Conservation (phyloP, 2,329 filamentous ascomycete genomes). For the Colletotrichum cordylinicola region DNA sequence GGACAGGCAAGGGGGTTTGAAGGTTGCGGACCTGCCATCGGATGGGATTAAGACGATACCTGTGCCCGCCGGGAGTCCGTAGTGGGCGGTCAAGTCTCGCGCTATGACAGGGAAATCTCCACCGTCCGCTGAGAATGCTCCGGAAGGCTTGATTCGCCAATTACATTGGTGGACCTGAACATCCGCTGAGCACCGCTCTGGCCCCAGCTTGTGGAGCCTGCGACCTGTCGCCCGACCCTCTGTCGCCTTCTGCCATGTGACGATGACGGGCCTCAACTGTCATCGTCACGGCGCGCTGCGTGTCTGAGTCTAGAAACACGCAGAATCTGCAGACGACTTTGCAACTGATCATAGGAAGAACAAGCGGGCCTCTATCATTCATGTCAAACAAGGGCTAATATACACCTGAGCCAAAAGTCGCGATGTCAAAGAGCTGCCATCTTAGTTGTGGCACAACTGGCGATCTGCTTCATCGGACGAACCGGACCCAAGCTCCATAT, state of each 20-base stretch:
- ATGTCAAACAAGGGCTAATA: neutral
- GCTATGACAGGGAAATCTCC: conserved; percentile 4
- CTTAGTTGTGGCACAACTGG: neutral
- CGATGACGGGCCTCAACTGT: conserved; percentile 6
- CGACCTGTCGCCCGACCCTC: neutral
- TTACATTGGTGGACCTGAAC: neutral
- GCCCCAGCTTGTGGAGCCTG: conserved; percentile 5
- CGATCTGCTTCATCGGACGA: neutral
- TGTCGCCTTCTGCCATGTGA: conserved; percentile 16
- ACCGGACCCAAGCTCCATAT: neutral
- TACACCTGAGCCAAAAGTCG: neutral
- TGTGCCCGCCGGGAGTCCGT: neutral
- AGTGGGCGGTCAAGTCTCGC: neutral
- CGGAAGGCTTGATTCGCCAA: conserved; percentile 15
- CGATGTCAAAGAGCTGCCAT: neutral
- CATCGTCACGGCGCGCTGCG: neutral
- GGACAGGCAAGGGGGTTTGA: neutral
- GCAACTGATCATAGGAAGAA: neutral
- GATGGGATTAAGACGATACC: neutral
- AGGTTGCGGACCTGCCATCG: neutral
- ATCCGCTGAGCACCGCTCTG: neutral
- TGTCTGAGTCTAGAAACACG: neutral
- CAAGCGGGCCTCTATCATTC: neutral
- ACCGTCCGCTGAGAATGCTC: conserved; percentile 14
- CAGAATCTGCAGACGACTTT: neutral